Evolutionary conservation across 2,329 filamentous ascomycete genomes (phyloP), one percentile per base, ranked within the genome.

Genomic region (Microcera coccophila): DNA sequence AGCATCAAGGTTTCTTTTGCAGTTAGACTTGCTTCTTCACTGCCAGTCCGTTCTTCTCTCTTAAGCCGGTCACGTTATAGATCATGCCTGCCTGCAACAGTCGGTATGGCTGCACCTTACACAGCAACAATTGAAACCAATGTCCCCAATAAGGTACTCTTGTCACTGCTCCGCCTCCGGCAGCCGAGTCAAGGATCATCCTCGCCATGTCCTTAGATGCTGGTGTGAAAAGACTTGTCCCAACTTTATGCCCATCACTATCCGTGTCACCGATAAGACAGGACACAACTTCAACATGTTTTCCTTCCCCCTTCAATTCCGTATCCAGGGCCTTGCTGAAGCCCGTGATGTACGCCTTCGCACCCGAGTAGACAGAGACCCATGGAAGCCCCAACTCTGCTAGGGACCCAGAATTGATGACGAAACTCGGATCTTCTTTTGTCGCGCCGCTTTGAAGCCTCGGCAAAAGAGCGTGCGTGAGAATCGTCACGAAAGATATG

Each of bases 321-420:
- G 39, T 41, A 18, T 36, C 31, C 2, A 41, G 39, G 7, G 31
- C 39, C 16, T 41, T 41, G 39, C 39, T 41, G 31, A 41, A 41
- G 7, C 31, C 39, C 3, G 31, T 36, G 16, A 41, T 41, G 31
- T 41, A 41, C n/a, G 31, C 39, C n/a, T 41, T 41, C 17, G 39
- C 36, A 21, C 39, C 39, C 14, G 18, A 22, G 12, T 41, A 41
- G 4, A 41, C 39, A 2, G 39, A 41, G 12, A 41, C 19, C 39
- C 39, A 41, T 11, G 39, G 39, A 19, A 41, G 39, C 7, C 39
- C 39, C 19, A 36, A 22, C 31, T 41, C 39, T 26, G 39, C 39
- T 22, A 36, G 36, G 26, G 39, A 41, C 11, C 39, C 39, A 5
- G 39, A 41, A 18, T 41, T 41, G 14, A 41, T 36, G 9, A 41